Base-by-base conservation (phyloP, 1,284 basidiomycete genomes). In the Sanghuangporus baumii region DNA sequence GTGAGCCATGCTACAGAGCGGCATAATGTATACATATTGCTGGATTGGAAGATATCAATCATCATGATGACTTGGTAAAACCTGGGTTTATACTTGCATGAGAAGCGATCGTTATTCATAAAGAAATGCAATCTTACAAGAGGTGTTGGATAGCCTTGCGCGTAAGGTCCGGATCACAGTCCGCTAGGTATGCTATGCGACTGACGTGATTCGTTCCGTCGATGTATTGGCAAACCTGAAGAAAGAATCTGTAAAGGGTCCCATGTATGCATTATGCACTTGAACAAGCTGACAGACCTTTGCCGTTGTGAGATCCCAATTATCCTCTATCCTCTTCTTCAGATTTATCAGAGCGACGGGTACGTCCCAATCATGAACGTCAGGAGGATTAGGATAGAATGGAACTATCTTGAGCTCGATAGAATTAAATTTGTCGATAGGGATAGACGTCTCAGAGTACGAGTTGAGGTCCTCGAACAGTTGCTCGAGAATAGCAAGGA, bases 61-160 rank as follows among this genome's bases (percentile, higher is more conserved):
- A 89, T 90, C 87, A 98, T 94, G 70, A 98, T 88, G 60, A 96
- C 95, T 77, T 96, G 93, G 72, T 98, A 98, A 72, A 93, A 98
- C 52, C 93, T 93, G 66, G 11, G 20, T 57, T 47, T 43, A 41
- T 50, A 37, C 38, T 31, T 38, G 8, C 23, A 2, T 47, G 11
- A 38, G 26, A 18, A 48, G 60, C 31, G 55, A 55, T 59, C 51
- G 18, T 14, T 56, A 23, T 41, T 5, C n/a, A 14, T 12, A 41
- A 2, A 31, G 23, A 18, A 46, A 64, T 61, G 18, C 59, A 18
- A 3, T 72, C 89, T 74, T 70, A 96, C 90, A 99, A 75, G 56
- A 99, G 82, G 75, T 99, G 97, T 37, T 93, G 88, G 59, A 99
- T 87, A 4, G 95, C 95, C 67, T 91, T 87, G 51, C 94, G 84